phyloP scores from a whole-genome alignment of 331 rosid species.

The Acacia concinna region DNA sequence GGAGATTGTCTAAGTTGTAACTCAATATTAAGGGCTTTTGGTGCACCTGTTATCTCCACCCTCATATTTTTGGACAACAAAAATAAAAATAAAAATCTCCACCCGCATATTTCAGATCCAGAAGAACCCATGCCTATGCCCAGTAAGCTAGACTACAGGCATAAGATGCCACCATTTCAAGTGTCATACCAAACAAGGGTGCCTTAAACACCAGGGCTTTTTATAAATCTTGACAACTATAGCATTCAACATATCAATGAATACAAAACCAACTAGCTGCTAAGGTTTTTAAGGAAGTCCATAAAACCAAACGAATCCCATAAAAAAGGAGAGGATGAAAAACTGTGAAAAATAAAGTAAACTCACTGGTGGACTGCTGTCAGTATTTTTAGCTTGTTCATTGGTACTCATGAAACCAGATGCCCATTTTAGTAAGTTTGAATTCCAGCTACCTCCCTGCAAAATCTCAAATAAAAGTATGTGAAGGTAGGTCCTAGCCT shows the following conservation, averaged over 20 bases:
- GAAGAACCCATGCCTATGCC: background rate
- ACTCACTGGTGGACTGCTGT: conserved; percentile 61
- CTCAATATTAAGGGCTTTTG: background rate
- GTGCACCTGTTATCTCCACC: background rate
- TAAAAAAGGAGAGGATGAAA: conserved; percentile 21
- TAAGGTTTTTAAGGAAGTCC: conserved; percentile 6
- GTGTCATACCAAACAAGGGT: background rate
- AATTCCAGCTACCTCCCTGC: conserved; percentile 85
- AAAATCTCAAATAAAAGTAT: conserved; percentile 22
- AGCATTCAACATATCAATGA: background rate
- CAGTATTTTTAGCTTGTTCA: conserved; percentile 60
- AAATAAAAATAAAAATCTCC: too few species aligned
- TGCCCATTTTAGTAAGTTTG: conserved; percentile 91
- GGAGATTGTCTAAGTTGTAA: background rate
- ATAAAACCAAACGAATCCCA: conserved; percentile 12
- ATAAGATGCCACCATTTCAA: background rate
- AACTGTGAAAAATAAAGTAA: background rate
- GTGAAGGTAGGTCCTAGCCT: conserved; percentile 25
- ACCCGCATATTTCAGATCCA: background rate
- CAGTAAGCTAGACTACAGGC: background rate
- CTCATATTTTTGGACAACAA: too few species aligned
- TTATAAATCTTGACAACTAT: background rate
- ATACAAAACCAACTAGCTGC: background rate
- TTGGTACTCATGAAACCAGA: conserved; percentile 77
- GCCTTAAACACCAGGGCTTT: background rate